A percentile compares a stretch with the other conserved stretches of the same genome.
Evolutionary conservation across 352 stramenopile genomes (phyloP).

Genomic region (Globisporangium paddicum): DNA sequence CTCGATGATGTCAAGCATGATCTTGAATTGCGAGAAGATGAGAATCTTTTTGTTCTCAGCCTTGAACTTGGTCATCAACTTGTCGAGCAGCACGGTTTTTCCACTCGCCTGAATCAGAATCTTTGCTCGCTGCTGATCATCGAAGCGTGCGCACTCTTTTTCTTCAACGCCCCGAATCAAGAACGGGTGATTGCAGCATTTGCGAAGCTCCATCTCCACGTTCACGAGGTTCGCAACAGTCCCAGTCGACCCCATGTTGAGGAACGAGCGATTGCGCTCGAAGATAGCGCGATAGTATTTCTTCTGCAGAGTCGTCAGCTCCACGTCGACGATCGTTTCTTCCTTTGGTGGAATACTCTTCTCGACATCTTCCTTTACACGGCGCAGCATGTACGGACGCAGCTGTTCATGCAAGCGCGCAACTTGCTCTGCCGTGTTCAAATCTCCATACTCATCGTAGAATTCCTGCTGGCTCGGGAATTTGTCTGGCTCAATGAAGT

Average conservation of each 20-base stretch:
- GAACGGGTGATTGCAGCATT: constrained; percentile 99
- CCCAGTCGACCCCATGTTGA: constrained; percentile 84
- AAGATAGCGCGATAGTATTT: constrained; percentile 97
- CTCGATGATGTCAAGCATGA: constrained; percentile 97
- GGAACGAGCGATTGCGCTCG: constrained; percentile 94
- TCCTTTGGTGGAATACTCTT: constrained; percentile 99
- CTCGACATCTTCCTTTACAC: constrained; percentile 99
- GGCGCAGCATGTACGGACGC: constrained; percentile 97
- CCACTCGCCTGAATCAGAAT: constrained; percentile 85
- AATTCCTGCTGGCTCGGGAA: constrained; percentile 96
- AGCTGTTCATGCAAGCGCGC: constrained; percentile 95
- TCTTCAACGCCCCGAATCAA: constrained; percentile 97
- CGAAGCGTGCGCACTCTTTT: constrained; percentile 88
- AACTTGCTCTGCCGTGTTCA: constrained; percentile 96
- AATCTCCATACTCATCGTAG: constrained; percentile 95
- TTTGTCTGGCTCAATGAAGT: constrained; percentile 96
- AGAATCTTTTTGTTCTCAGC: constrained; percentile 98
- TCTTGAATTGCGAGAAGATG: constrained; percentile 99
- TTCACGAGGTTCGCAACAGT: constrained; percentile 97
- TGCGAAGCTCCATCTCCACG: constrained; percentile 99
- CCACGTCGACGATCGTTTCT: constrained; percentile 99
- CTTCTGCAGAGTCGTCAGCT: constrained; percentile 99
- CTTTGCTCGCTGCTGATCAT: constrained; percentile 66
- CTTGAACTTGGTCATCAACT: constrained; percentile 97
- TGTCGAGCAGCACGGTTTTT: constrained; percentile 99